phyloP scores from a whole-genome alignment of 352 stramenopile genomes.

The Pythium aquatile region DNA sequence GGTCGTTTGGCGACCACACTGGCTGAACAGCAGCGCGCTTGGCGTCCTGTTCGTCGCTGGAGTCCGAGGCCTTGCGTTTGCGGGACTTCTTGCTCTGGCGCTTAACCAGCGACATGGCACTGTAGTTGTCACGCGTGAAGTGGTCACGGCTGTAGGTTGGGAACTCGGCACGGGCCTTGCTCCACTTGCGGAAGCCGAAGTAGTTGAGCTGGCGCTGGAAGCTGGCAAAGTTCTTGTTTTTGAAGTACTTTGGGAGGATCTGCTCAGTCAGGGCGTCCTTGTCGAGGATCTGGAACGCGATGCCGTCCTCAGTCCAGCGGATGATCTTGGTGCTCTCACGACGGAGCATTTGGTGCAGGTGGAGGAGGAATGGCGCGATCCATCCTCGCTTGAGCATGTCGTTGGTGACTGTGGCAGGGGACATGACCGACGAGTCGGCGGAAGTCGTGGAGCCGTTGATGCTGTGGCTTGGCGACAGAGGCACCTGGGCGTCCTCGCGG shows the following conservation, averaged over 20 bases:
- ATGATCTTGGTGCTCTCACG: constrained; percentile 78
- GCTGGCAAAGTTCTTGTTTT: constrained; percentile 95
- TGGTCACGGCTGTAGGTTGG: constrained; percentile 81
- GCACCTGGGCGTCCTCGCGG: constrained; percentile 13
- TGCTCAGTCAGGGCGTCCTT: constrained; percentile 83
- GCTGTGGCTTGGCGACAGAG: constrained; percentile 32
- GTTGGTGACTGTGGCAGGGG: constrained; percentile 25
- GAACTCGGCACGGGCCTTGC: constrained; percentile 70
- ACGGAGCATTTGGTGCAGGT: constrained; percentile 84
- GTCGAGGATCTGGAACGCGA: constrained; percentile 85
- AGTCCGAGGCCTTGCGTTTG: constrained; percentile 51
- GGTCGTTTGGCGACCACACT: constrained; percentile 35
- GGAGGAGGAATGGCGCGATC: constrained; percentile 84
- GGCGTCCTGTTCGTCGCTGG: constrained; percentile 32
- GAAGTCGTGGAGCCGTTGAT: constrained; percentile 35
- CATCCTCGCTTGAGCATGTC: constrained; percentile 59
- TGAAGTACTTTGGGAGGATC: constrained; percentile 94
- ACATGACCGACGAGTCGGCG: constrained; percentile 25
- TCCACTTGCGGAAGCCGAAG: constrained; percentile 93
- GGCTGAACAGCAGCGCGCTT: constrained; percentile 38
- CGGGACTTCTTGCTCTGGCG: constrained; percentile 85
- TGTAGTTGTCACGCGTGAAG: constrained; percentile 86
- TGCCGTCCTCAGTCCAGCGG: constrained; percentile 72
- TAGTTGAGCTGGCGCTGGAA: constrained; percentile 96
- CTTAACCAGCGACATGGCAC: constrained; percentile 81